Percentiles rank a stretch among this genome's conserved stretches.
phyloP scores from a whole-genome alignment of 306 rosid species.

The Cucurbita pepo region DNA sequence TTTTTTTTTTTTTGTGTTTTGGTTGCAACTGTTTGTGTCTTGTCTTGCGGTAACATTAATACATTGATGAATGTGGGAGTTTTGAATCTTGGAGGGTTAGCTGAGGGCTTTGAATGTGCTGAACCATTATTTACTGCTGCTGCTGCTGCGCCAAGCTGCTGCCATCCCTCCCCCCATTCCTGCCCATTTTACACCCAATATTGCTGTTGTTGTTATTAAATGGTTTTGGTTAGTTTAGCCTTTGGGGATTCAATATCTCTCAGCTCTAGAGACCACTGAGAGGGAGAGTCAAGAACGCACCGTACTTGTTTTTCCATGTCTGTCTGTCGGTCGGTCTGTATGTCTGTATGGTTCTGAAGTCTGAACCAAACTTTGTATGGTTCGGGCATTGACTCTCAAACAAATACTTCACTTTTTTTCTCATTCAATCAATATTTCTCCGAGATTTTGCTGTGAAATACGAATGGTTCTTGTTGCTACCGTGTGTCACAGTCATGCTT shows the following conservation, averaged over 20 bases:
- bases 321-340: neutral
- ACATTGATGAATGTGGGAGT: slow-evolving; percentile 50
- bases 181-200: slow-evolving; percentile 6
- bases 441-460: too few species aligned
- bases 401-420: slow-evolving; percentile 13
- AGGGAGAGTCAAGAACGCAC: slow-evolving; percentile 99
- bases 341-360: slow-evolving; percentile 31
- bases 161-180: neutral
- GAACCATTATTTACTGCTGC: slow-evolving; percentile 45
- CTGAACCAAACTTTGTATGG: slow-evolving; percentile 29
- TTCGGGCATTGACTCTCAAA: slow-evolving; percentile 98
- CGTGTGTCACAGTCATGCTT: too few species aligned
- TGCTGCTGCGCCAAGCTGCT: neutral
- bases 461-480: neutral
- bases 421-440: neutral
- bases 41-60: slow-evolving; percentile 2
- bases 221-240: slow-evolving; percentile 7
- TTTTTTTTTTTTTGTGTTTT: too few species aligned
- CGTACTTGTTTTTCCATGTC: slow-evolving; percentile 17
- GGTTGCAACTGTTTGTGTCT: slow-evolving; percentile 7
- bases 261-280: slow-evolving; percentile 17
- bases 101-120: slow-evolving; percentile 58
- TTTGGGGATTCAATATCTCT: neutral
- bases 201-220: slow-evolving; percentile 35
- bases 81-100: slow-evolving; percentile 33